phyloP scores from a whole-genome alignment of 1,139 yeast species.

The Magnusiomyces suaveolens region DNA sequence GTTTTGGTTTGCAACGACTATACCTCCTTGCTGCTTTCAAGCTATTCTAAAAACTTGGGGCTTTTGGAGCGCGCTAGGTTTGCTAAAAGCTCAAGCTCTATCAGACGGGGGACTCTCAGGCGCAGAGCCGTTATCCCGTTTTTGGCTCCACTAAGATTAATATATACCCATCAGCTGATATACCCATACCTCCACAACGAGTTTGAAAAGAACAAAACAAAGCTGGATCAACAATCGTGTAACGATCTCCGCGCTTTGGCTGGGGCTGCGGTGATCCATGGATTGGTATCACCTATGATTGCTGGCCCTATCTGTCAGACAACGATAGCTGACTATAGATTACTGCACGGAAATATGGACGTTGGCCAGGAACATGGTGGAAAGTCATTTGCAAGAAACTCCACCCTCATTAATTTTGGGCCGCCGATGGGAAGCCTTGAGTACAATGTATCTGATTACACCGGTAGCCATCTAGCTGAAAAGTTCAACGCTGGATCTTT shows the following conservation, averaged over 20 bases:
- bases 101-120: conserved; percentile 27
- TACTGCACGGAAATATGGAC: background rate
- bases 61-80: conserved; percentile 17
- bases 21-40: conserved; percentile 22
- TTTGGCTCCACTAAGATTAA: conserved; percentile 25
- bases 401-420: conserved; percentile 25
- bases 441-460: conserved; percentile 20
- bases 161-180: conserved; percentile 22
- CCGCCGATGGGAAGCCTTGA: conserved; percentile 31
- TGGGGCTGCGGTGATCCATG: conserved; percentile 31
- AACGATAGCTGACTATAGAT: conserved; percentile 31
- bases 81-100: conserved; percentile 16
- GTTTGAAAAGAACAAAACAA: conserved; percentile 1
- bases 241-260: conserved; percentile 28
- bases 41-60: conserved; percentile 17
- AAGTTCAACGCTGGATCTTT: background rate
- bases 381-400: conserved; percentile 11
- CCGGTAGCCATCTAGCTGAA: conserved; percentile 13
- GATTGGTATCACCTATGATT: conserved; percentile 25
- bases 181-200: background rate
- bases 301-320: conserved; percentile 34
- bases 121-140: conserved; percentile 19
- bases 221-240: conserved; percentile 25
- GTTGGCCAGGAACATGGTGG: conserved; percentile 1
- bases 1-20: conserved; percentile 29